A percentile compares a stretch with the other conserved stretches of the same genome.
Evolutionary conservation across 257 asterid genomes (phyloP).

Genomic region (Ilex aquifolium): DNA sequence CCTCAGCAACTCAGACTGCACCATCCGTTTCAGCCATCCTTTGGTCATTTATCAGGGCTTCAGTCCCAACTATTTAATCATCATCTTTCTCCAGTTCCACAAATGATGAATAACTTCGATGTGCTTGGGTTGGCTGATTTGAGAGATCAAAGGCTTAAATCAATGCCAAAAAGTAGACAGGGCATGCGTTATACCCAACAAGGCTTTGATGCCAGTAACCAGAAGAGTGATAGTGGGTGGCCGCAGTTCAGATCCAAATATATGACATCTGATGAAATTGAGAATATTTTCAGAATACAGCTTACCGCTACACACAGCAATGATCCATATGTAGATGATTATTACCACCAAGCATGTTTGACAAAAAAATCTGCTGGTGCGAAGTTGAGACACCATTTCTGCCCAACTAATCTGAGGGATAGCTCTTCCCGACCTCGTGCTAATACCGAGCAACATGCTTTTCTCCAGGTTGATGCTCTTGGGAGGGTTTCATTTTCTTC

Average conservation of each 20-base stretch:
- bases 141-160: constrained; percentile 65
- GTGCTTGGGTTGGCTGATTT: constrained; percentile 55
- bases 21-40: constrained; percentile 54
- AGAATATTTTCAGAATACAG: constrained; percentile 76
- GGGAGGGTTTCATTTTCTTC: constrained; percentile 89
- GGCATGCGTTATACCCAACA: constrained; percentile 48
- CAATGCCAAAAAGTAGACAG: constrained; percentile 52
- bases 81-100: constrained; percentile 53
- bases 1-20: constrained; percentile 55
- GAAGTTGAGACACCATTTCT: constrained; percentile 77
- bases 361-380: constrained; percentile 67
- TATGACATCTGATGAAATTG: constrained; percentile 83
- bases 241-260: constrained; percentile 72
- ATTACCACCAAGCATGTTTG: constrained; percentile 87
- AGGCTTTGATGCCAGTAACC: constrained; percentile 12
- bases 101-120: constrained; percentile 56
- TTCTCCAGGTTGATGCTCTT: constrained; percentile 93
- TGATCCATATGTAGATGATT: constrained; percentile 89
- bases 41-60: constrained; percentile 47
- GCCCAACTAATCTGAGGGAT: constrained; percentile 66
- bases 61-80: constrained; percentile 51
- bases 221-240: constrained; percentile 37
- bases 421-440: constrained; percentile 55
- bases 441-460: constrained; percentile 72
- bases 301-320: constrained; percentile 88